A percentile compares a stretch with the other conserved stretches of the same genome.
phyloP scores from a whole-genome alignment of 2,329 filamentous ascomycete species.

The Diaporthe aspalathi region DNA sequence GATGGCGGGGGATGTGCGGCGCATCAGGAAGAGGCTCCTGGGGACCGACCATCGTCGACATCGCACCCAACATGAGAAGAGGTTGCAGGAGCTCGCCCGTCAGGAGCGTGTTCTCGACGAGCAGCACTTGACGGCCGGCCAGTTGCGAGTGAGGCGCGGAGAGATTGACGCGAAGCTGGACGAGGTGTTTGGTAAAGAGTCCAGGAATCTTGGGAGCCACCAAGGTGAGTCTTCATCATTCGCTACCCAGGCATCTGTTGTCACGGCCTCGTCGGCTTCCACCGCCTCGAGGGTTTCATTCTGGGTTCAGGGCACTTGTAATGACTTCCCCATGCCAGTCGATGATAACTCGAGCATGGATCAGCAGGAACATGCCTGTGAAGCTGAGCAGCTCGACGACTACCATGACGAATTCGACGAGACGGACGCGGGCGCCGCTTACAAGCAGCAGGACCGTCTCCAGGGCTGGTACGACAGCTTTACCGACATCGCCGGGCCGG shows the following conservation, averaged over 20 bases:
- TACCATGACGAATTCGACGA: conserved; percentile 33
- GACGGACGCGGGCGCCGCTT: conserved; percentile 2
- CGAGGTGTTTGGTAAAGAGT: conserved; percentile 22
- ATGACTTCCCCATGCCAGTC: conserved; percentile 13
- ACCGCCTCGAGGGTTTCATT: not conserved
- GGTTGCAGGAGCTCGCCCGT: conserved; percentile 21
- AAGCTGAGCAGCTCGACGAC: conserved; percentile 21
- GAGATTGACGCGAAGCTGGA: conserved; percentile 34
- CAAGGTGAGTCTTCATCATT: conserved; percentile 26
- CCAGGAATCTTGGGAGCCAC: not conserved
- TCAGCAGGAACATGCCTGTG: conserved; percentile 17
- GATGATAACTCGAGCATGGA: not conserved
- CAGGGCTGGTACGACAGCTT: conserved; percentile 35
- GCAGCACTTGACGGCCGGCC: conserved; percentile 9
- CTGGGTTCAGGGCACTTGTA: not conserved
- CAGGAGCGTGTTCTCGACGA: not conserved
- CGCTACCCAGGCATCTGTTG: not conserved
- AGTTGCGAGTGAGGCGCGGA: not conserved
- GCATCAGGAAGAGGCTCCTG: conserved; percentile 11
- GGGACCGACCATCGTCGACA: conserved; percentile 1
- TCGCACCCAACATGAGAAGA: conserved; percentile 6
- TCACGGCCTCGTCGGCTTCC: not conserved
- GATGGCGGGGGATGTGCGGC: conserved; percentile 32
- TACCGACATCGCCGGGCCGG: conserved; percentile 23
- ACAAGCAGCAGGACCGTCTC: conserved; percentile 28